phyloP scores from a whole-genome alignment of 2,329 filamentous ascomycete genomes.

The Teratosphaeria viscida region DNA sequence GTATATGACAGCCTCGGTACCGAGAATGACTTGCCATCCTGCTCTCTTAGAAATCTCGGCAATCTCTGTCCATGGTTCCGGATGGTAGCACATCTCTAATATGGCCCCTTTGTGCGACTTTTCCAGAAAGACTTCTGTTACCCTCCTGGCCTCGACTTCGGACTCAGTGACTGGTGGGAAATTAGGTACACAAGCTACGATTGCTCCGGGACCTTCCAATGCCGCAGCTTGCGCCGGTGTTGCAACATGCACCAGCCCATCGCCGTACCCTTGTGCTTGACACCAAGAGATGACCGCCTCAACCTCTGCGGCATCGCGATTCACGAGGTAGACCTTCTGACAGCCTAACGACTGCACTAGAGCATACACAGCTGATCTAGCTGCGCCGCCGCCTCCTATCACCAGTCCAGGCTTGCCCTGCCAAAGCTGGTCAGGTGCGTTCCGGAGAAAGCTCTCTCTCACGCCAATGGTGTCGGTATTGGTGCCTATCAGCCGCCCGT shows the following conservation, averaged over 20 bases:
- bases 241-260: constrained; percentile 50
- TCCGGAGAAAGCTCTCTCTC: constrained; percentile 54
- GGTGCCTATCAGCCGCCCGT: constrained; percentile 50
- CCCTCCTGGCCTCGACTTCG: constrained; percentile 50
- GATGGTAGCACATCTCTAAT: constrained; percentile 78
- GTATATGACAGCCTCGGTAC: constrained; percentile 67
- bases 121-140: constrained; percentile 42
- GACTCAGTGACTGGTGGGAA: constrained; percentile 55
- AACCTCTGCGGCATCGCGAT: constrained; percentile 59
- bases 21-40: constrained; percentile 65
- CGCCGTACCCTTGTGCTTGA: constrained; percentile 46
- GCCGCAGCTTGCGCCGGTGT: constrained; percentile 49
- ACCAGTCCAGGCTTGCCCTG: constrained; percentile 57
- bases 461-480: constrained; percentile 77
- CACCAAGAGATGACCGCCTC: constrained; percentile 57
- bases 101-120: constrained; percentile 54
- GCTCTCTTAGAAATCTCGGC: constrained; percentile 48
- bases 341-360: constrained; percentile 59
- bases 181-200: constrained; percentile 68
- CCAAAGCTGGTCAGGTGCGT: constrained; percentile 38
- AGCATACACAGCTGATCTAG: constrained; percentile 67
- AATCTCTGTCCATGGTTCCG: constrained; percentile 56
- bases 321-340: constrained; percentile 63
- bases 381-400: constrained; percentile 67
- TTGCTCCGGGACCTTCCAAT: constrained; percentile 52